These are phyloP conservation scores for Thozetella sp. DNA, from an alignment of 495 filamentous ascomycete species.

Conservation along the genomic window DNA sequence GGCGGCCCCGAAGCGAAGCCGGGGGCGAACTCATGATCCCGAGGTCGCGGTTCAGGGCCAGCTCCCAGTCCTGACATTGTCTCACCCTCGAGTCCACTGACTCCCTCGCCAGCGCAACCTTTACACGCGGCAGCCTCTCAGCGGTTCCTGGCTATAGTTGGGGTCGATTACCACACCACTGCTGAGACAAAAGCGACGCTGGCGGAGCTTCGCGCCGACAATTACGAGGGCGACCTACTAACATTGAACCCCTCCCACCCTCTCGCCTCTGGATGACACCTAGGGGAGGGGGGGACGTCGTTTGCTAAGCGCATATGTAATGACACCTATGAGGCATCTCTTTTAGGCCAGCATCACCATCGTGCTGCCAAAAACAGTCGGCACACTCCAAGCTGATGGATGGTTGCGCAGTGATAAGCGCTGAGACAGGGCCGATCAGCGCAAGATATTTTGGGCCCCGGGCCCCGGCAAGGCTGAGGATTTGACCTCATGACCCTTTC, in stretches of 20 bases:
- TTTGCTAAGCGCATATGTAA: too few relatives aligned
- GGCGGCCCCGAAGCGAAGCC: background rate
- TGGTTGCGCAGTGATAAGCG: background rate
- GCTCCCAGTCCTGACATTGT: background rate
- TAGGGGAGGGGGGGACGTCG: background rate
- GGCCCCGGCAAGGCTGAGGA: background rate
- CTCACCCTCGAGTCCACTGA: background rate
- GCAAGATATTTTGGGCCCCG: slow-evolving; percentile 1
- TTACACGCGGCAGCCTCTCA: background rate
- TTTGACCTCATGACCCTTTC: background rate
- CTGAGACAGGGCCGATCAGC: background rate
- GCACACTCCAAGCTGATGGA: background rate
- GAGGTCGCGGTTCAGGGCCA: background rate
- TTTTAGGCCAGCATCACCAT: background rate
- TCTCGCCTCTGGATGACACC: too few relatives aligned
- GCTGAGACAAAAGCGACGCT: slow-evolving; percentile 1
- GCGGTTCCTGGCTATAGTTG: background rate
- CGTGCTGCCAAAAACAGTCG: background rate
- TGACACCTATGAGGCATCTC: background rate
- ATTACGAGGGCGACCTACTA: too few relatives aligned
- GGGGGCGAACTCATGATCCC: background rate
- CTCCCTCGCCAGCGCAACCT: background rate
- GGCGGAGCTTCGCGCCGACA: background rate
- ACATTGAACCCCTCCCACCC: too few relatives aligned
- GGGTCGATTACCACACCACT: background rate